Evolutionary conservation across 1,139 yeast species (phyloP).

Genomic region (Pichia sp.): DNA sequence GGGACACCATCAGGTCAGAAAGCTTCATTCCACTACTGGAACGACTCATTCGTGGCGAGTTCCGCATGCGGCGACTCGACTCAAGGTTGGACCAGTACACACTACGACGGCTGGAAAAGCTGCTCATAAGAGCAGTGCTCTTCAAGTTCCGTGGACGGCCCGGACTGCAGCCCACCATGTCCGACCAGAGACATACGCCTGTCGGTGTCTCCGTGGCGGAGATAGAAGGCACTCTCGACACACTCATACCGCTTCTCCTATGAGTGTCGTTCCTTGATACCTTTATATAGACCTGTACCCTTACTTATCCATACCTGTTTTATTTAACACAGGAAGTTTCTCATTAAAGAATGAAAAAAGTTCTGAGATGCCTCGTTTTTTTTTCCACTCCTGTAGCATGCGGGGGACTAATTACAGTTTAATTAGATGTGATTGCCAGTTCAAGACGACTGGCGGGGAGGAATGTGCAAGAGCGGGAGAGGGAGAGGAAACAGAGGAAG

Average conservation of each 20-base stretch:
- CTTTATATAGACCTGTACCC: too few relatives aligned
- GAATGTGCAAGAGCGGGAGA: neutral
- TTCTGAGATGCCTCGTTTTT: neutral
- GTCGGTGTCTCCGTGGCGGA: slow-evolving; percentile 3
- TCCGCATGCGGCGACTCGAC: slow-evolving; percentile 7
- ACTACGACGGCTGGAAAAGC: neutral
- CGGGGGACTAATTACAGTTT: neutral
- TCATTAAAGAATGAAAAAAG: too few relatives aligned
- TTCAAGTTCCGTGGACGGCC: slow-evolving; percentile 5
- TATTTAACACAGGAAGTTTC: neutral
- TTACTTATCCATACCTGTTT: too few relatives aligned
- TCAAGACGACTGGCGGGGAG: slow-evolving; percentile 21
- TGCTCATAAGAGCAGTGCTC: neutral
- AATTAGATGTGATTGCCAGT: neutral
- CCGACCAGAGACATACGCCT: neutral
- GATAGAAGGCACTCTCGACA: slow-evolving; percentile 2
- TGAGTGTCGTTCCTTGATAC: neutral
- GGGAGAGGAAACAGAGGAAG: slow-evolving; percentile 22
- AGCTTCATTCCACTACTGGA: slow-evolving; percentile 1
- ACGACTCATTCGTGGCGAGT: slow-evolving; percentile 7
- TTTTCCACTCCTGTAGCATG: neutral
- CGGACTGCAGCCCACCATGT: neutral
- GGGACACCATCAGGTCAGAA: neutral
- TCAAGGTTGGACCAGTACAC: neutral
- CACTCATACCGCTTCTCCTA: neutral